These are phyloP conservation scores for Durusdinium trenchii DNA, from an alignment of 73 alveolate genomes.

Conservation along the genomic window DNA sequence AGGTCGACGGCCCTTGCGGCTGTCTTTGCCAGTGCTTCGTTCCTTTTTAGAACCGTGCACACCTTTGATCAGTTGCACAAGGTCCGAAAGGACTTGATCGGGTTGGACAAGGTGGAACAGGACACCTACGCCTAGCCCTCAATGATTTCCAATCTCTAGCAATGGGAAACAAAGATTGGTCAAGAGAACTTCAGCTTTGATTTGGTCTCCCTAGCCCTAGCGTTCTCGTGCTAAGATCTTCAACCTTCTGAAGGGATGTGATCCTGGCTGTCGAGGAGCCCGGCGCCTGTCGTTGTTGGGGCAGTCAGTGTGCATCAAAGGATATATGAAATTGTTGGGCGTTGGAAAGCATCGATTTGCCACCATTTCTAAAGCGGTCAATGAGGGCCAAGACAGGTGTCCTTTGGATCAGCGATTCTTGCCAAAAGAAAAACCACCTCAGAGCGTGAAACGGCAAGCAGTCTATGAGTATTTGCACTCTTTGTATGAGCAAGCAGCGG, in stretches of 20 bases:
- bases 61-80: neutral
- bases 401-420: neutral
- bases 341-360: constrained; percentile 8
- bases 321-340: neutral
- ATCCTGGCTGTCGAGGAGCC: neutral
- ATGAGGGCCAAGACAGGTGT: neutral
- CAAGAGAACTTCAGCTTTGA: neutral
- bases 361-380: neutral
- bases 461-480: neutral
- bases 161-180: no score
- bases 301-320: neutral
- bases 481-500: constrained; percentile 3
- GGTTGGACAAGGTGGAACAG: neutral
- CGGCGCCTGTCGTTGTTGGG: neutral
- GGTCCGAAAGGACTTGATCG: neutral
- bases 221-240: neutral
- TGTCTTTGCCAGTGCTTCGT: neutral
- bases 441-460: neutral
- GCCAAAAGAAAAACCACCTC: neutral
- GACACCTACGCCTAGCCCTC: neutral
- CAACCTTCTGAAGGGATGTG: neutral
- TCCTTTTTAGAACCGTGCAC: neutral
- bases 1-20: neutral
- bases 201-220: neutral
- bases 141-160: no score